Evolutionary conservation across 1,139 yeast genomes (phyloP).

Genomic region (Yamadazyma friedrichii): DNA sequence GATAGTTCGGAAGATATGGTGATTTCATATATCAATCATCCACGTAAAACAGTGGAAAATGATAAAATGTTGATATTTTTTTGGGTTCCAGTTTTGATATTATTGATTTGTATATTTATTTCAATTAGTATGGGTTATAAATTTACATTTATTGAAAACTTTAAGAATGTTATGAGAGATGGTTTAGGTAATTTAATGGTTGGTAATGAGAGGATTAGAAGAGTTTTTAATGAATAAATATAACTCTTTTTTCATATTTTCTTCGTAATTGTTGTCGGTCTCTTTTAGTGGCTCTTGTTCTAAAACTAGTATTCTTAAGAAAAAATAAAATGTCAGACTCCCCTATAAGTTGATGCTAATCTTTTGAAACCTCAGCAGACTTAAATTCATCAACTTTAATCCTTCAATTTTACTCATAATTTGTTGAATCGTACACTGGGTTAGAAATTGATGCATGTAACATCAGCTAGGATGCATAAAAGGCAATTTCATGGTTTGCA

Average conservation of each 20-base stretch:
- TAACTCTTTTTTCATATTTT: too few relatives aligned
- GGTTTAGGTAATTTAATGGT: constrained; percentile 61
- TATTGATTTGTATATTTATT: constrained; percentile 51
- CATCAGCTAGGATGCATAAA: too few relatives aligned
- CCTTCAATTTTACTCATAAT: too few relatives aligned
- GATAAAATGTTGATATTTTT: constrained; percentile 86
- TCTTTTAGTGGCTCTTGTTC: too few relatives aligned
- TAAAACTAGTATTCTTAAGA: too few relatives aligned
- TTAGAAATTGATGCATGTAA: too few relatives aligned
- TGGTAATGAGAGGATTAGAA: constrained; percentile 67
- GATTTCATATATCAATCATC: constrained; percentile 54
- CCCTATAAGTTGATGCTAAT: too few relatives aligned
- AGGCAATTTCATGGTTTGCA: too few relatives aligned
- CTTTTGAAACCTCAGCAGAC: too few relatives aligned
- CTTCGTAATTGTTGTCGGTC: background rate
- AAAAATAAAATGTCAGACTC: too few relatives aligned
- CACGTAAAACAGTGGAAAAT: constrained; percentile 66
- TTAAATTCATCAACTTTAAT: too few relatives aligned
- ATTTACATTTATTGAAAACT: constrained; percentile 36
- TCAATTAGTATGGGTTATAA: constrained; percentile 52
- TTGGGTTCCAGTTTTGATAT: constrained; percentile 74
- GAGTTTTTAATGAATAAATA: constrained; percentile 36
- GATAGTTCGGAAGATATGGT: constrained; percentile 56
- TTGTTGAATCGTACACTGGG: too few relatives aligned
- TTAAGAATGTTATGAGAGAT: constrained; percentile 50